Evolutionary conservation across 345 rosid genomes (phyloP), one percentile per base, ranked within the genome.

Genomic region (Dovyalis caffra): DNA sequence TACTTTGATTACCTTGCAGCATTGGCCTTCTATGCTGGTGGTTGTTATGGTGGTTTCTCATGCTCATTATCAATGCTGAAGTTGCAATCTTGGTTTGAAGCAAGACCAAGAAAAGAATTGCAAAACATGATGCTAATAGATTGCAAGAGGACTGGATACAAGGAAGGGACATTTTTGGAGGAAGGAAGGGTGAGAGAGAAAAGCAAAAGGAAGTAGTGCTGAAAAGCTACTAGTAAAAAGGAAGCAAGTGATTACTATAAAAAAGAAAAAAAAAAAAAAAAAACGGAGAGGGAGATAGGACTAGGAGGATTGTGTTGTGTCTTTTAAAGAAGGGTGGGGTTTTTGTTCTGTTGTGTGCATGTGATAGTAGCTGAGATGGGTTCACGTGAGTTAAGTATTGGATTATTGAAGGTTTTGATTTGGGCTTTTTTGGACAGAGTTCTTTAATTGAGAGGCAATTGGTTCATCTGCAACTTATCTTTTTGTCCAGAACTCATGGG

Each of bases 61-160:
- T 71, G 86, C 90, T 86, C 62, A 90, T 29, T 62, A 91, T 79
- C 64, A 91, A 26, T 79, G 91, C 97, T 1, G 98, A 74, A 49
- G 87, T 87, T 60, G 79, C 78, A 21, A 73, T 68, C 16, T 83
- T 75, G 72, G 80, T 80, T 60, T 85, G 86, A 58, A 85, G 45
- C 62, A 84, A 34, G 71, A 76, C 35, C 57, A 85, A 33, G 18
- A 78, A 67, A 21, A 88, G 16, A 53, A 83, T 43, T 72, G 79
- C 73, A 31, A 82, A 78, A 63, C 81, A 45, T 69, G 84, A 76
- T 72, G 10, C 43, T 7, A 66, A 33, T n/a, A 35, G 65, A 70
- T 16, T 3, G 57, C 73, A 20, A 29, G 64, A 31, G 64, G 43
- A 56, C 6, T 5, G 4, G 28, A 67, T 29, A 18, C 26, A 35